Evolutionary conservation across 225 moss, liverwort and hornwort species (phyloP), one percentile per base, ranked within the genome.

Genomic region (Pseudoscleropodium purum): DNA sequence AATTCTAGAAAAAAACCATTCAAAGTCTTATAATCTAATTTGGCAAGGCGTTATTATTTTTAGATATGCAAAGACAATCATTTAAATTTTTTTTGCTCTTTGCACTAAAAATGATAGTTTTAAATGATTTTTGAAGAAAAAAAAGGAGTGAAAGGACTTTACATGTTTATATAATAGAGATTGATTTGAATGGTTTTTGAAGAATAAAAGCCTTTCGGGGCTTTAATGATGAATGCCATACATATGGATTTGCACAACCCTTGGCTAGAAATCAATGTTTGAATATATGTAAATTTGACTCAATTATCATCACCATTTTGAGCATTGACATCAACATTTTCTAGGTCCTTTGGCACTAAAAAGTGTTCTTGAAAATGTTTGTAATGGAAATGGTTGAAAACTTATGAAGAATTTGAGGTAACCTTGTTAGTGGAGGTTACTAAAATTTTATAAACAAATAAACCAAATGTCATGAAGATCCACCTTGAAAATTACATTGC

Each of bases 331-430:
- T 47, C 18, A 47, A 75, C 30, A 11, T 73, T 29, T 2, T 75
- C 10, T 30, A 47, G 0, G 3, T 43, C 6, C 29, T 0, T 29
- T 29, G 1, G 43, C 6, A 74, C 1, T 18, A 2, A 74, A 18
- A 45, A 74, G 2, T 45, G 4, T 10, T 6, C 6, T 74, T 0
- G 0, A 1, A 45, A 74, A 74, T 45, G 29, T 15, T 74, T 29
- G 2, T 29, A 29, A 43, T 29, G 15, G 1, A 43, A 29, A 45
- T 17, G 4, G 17, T 45, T 29, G 30, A 45, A 29, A 74, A 29
- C 0, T 74, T 4, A 30, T 45, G 10, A 74, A 74, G 18, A 73
- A 74, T 74, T 75, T 31, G 18, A 30, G 10, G 11, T 45, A 75
- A 30, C 18, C 47, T 47, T 75, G 0, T 41, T 47, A 4, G 11